phyloP scores from a whole-genome alignment of 2,329 filamentous ascomycete genomes.

The Hymenoscyphus fructigenus region DNA sequence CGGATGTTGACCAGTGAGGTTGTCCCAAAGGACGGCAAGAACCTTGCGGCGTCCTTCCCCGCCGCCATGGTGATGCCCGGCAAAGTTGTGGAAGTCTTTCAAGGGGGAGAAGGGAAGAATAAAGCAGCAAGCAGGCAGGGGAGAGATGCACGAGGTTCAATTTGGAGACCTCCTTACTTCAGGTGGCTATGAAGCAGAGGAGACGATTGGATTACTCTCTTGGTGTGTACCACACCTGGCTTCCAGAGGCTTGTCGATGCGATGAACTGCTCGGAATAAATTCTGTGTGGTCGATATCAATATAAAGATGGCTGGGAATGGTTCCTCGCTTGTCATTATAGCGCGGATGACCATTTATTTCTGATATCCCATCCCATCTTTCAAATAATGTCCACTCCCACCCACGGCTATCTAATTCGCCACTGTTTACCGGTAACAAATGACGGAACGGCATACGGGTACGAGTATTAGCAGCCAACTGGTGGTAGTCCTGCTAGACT shows the following conservation, averaged over 20 bases:
- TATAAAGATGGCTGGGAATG: neutral
- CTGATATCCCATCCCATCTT: neutral
- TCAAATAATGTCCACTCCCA: neutral
- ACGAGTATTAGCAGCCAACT: neutral
- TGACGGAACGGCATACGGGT: neutral
- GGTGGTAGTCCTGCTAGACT: neutral
- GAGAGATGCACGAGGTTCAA: neutral
- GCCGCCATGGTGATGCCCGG: neutral
- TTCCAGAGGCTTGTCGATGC: neutral
- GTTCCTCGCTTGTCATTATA: neutral
- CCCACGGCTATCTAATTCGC: neutral
- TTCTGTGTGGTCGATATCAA: neutral
- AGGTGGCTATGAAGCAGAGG: neutral
- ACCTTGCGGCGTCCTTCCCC: neutral
- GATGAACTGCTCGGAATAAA: neutral
- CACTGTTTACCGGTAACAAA: neutral
- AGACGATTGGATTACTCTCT: neutral
- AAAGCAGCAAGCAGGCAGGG: constrained; percentile 2
- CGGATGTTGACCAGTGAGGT: neutral
- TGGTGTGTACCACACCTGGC: neutral
- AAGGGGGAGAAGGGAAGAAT: neutral
- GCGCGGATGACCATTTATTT: neutral
- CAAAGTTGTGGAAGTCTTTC: neutral
- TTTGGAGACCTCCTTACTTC: neutral
- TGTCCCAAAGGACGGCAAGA: neutral